These are phyloP conservation scores for Simplicillium sp. DNA, from an alignment of 2,329 filamentous ascomycete species.

Conservation along the genomic window DNA sequence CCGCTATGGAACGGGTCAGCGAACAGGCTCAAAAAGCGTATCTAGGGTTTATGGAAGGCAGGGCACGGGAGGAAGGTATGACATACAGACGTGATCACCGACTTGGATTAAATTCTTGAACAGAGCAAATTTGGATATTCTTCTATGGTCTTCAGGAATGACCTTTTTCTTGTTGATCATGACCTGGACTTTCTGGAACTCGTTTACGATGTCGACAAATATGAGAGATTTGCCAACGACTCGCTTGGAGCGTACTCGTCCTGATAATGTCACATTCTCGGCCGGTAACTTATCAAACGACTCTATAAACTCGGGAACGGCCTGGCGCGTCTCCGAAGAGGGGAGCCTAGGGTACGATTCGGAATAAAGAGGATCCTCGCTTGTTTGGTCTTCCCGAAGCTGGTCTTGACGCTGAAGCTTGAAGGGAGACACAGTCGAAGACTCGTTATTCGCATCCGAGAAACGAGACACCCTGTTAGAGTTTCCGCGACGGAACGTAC, in stretches of 20 bases:
- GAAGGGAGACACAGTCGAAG: constrained; percentile 21
- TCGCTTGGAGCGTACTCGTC: constrained; percentile 66
- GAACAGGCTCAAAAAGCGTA: constrained; percentile 5
- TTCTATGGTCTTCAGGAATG: constrained; percentile 19
- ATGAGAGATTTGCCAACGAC: constrained; percentile 66
- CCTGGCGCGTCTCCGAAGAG: constrained; percentile 15
- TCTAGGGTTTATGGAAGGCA: constrained; percentile 8
- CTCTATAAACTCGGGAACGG: constrained; percentile 24
- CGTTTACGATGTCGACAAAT: constrained; percentile 73
- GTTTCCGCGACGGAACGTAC: constrained; percentile 2
- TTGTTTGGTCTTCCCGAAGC: constrained; percentile 21
- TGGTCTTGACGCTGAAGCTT: constrained; percentile 24
- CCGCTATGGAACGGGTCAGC: constrained; percentile 35
- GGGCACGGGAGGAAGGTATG: too few relatives aligned
- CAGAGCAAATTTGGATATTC: constrained; percentile 39
- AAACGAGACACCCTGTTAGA: constrained; percentile 8
- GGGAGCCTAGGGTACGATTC: constrained; percentile 25
- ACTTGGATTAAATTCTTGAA: constrained; percentile 60
- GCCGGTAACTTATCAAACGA: constrained; percentile 15
- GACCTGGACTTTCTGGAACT: constrained; percentile 64
- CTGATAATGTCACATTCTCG: constrained; percentile 28
- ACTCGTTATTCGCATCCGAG: constrained; percentile 10
- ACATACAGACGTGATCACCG: constrained; percentile 76
- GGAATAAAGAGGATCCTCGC: constrained; percentile 22
- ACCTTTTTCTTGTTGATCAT: constrained; percentile 58